Evolutionary conservation across 2,329 filamentous ascomycete genomes (phyloP).

Genomic region (Cryphonectria radicalis): DNA sequence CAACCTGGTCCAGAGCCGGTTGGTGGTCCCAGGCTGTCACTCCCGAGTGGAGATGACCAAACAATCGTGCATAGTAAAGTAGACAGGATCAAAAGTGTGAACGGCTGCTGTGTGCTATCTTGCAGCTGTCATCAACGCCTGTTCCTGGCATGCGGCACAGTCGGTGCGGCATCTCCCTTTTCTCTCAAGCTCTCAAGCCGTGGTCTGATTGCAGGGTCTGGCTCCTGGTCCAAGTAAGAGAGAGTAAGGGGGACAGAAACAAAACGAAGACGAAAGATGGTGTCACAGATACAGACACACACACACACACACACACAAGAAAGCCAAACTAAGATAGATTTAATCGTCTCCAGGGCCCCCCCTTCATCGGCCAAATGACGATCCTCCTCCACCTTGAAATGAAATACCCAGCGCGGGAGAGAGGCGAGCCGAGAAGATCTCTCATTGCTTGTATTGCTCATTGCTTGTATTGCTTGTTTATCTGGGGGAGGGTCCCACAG

Average conservation of each 20-base stretch:
- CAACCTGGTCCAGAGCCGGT: neutral
- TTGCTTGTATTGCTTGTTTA: neutral
- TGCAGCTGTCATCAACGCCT: neutral
- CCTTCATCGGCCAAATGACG: neutral
- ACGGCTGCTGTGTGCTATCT: neutral
- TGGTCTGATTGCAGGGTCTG: neutral
- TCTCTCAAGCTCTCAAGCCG: neutral
- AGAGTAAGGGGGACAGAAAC: neutral
- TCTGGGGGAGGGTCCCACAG: neutral
- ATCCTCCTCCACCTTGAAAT: neutral
- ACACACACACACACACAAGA: no score
- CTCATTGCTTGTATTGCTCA: neutral
- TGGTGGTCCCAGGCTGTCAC: neutral
- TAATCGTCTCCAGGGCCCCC: neutral
- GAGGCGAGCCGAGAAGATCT: neutral
- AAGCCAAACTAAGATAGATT: neutral
- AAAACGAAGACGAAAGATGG: neutral
- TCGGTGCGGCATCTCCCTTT: neutral
- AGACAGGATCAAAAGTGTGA: neutral
- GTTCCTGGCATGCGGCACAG: neutral
- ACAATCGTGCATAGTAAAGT: no score
- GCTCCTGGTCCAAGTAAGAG: neutral
- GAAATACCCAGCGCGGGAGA: neutral
- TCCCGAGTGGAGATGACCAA: neutral
- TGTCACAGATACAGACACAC: neutral